Percentiles rank a stretch among this genome's conserved stretches.
Conservation (phyloP, 768 basidiomycete genomes). For the Chalciporus chontae region DNA sequence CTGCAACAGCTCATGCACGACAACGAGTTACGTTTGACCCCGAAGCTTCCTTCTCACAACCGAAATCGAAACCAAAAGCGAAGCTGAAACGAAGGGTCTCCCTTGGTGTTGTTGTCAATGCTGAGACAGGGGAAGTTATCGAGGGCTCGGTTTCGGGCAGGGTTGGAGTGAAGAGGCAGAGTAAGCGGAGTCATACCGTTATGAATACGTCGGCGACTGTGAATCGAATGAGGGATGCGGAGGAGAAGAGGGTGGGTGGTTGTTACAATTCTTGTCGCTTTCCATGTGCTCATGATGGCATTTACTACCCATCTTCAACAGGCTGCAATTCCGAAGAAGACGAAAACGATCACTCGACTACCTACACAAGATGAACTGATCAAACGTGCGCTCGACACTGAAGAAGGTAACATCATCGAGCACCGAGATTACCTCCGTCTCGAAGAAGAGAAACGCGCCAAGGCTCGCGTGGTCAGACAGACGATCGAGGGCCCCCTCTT, state of each 20-base stretch:
- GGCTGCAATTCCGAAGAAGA: slow-evolving; percentile 61
- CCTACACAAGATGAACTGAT: slow-evolving; percentile 84
- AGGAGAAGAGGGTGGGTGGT: slow-evolving; percentile 53
- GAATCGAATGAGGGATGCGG: slow-evolving; percentile 58
- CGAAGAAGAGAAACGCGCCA: slow-evolving; percentile 80
- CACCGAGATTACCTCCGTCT: slow-evolving; percentile 74
- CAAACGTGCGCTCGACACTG: slow-evolving; percentile 77
- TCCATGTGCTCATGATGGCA: not conserved
- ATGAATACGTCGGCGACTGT: slow-evolving; percentile 67
- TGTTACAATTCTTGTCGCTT: not conserved
- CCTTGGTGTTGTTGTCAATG: slow-evolving; percentile 51
- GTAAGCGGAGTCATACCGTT: slow-evolving; percentile 66
- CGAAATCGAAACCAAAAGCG: slow-evolving; percentile 23
- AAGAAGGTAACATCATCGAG: slow-evolving; percentile 78
- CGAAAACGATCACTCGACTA: slow-evolving; percentile 46
- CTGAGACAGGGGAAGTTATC: slow-evolving; percentile 59
- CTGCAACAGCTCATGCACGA: slow-evolving; percentile 63
- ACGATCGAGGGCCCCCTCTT: slow-evolving; percentile 62
- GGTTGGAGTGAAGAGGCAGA: slow-evolving; percentile 42
- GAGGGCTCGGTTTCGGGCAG: slow-evolving; percentile 22
- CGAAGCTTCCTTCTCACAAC: slow-evolving; percentile 32
- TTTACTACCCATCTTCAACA: slow-evolving; percentile 17
- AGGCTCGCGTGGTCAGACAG: slow-evolving; percentile 56
- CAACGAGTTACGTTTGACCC: slow-evolving; percentile 70
- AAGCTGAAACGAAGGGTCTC: slow-evolving; percentile 48